Evolutionary conservation across 2,329 filamentous ascomycete genomes (phyloP).

Genomic region (Exophiala sideris): DNA sequence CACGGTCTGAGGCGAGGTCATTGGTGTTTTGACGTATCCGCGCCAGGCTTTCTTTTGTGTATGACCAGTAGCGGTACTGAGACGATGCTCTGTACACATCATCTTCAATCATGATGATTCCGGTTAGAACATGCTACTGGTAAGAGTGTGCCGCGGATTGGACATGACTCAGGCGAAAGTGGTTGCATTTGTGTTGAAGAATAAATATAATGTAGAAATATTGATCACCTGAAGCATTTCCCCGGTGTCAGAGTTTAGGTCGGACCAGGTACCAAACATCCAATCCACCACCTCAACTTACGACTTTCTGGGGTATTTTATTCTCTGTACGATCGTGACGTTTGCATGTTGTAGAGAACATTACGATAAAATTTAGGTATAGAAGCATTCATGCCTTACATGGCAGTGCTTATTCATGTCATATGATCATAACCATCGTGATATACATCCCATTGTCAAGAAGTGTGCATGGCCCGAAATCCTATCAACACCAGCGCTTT

Average conservation of each 20-base stretch:
- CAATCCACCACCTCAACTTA: neutral
- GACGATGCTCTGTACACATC: slow-evolving; percentile 84
- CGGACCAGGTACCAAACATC: too few species aligned
- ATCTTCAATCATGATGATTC: slow-evolving; percentile 72
- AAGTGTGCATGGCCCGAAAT: slow-evolving; percentile 6
- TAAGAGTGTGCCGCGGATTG: too few species aligned
- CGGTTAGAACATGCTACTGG: neutral
- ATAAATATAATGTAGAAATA: too few species aligned
- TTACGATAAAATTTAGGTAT: neutral
- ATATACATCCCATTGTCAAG: slow-evolving; percentile 15
- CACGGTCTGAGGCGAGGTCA: slow-evolving; percentile 67
- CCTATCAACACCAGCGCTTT: slow-evolving; percentile 24
- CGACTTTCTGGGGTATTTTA: neutral
- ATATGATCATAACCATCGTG: slow-evolving; percentile 14
- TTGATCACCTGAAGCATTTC: too few species aligned
- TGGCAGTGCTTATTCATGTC: slow-evolving; percentile 3
- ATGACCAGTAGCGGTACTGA: slow-evolving; percentile 91
- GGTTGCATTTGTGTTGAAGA: too few species aligned
- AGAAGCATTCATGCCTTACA: neutral
- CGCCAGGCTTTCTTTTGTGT: slow-evolving; percentile 68
- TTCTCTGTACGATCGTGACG: too few species aligned
- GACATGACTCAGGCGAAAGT: too few species aligned
- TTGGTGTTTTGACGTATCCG: slow-evolving; percentile 77
- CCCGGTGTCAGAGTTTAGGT: too few species aligned
- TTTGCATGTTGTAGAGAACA: neutral